Conservation (phyloP, 306 rosid species). For the Adenanthera pavonina region DNA sequence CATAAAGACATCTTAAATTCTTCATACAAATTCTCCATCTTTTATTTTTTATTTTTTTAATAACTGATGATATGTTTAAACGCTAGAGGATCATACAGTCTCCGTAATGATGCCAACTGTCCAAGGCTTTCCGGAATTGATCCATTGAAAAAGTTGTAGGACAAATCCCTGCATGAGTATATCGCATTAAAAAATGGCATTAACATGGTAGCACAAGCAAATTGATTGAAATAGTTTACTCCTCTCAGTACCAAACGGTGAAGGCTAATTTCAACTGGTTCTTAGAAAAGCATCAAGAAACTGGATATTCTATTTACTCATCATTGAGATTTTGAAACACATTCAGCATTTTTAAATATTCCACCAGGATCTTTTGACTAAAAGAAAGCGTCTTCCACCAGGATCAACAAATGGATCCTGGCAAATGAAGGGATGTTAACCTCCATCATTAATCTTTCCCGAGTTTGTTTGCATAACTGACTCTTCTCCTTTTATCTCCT, state of each 20-base stretch:
- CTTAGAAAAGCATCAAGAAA: not conserved
- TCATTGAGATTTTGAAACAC: not conserved
- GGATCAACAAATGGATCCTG: not conserved
- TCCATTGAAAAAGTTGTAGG: slow-evolving; percentile 86
- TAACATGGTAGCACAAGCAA: slow-evolving; percentile 30
- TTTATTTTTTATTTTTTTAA: not conserved
- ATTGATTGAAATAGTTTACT: slow-evolving; percentile 19
- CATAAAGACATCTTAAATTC: slow-evolving; percentile 37
- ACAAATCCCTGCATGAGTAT: slow-evolving; percentile 77
- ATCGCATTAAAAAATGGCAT: slow-evolving; percentile 35
- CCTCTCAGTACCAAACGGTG: slow-evolving; percentile 23
- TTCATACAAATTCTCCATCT: slow-evolving; percentile 13
- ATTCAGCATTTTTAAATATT: slow-evolving; percentile 7
- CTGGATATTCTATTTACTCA: not conserved
- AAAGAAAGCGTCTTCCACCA: not conserved
- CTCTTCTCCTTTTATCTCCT: not conserved
- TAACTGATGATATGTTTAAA: slow-evolving; percentile 21
- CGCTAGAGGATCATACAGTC: slow-evolving; percentile 61
- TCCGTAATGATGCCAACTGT: slow-evolving; percentile 65
- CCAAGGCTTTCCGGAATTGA: slow-evolving; percentile 92
- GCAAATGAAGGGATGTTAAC: slow-evolving; percentile 1
- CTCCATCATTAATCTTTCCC: not conserved
- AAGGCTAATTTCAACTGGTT: slow-evolving; percentile 8
- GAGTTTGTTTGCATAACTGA: not conserved
- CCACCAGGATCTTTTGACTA: not conserved